Evolutionary conservation across 2,329 filamentous ascomycete species (phyloP), one percentile per base, ranked within the genome.

Genomic region (Lomentospora prolificans): DNA sequence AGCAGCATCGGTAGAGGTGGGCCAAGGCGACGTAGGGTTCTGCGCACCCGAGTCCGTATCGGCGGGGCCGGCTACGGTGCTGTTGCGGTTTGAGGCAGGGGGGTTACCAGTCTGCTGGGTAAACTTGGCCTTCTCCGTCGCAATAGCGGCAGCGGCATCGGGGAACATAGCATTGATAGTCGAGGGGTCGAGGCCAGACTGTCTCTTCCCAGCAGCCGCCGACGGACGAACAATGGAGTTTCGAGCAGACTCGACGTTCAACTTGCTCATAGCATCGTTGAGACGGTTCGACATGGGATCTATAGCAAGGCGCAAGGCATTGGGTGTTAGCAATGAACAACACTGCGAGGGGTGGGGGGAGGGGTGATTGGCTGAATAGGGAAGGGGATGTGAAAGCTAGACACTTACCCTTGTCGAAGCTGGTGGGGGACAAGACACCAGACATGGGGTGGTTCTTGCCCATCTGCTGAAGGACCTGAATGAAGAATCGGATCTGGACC

Each of bases 101-200:
- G 86, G 85, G 61, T 91, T 90, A 58, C 92, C 94, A 3, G 91
- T 96, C 68, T 95, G 89, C 69, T 96, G 91, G 17, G 91, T 95
- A 67, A 95, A 97, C 69, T 96, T 95, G 57, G 91, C 92, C 75
- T 96, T 96, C 71, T 99, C 92, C 59, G 94, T 95, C 25, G 92
- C 92, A 69, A 99, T 97, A n/a, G 94, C 94, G 44, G 92, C 92
- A 12, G 94, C 94, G 48, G 94, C 94, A 74, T 99, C 94, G 5
- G 94, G 94, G 70, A 99, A 99, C 94, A 99, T 97, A 64, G 90
- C 90, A 71, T 96, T 96, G 72, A 99, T 96, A 24, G 90, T 95
- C 30, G 86, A 90, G 4, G 89, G 80, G 67, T 97, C 92, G 57
- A 99, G 83, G n/a, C 87, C 90, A 50, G 94, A 97, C 69, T 95